These are phyloP conservation scores for Rhodocollybia butyracea DNA, from an alignment of 768 basidiomycete genomes.

Conservation along the genomic window DNA sequence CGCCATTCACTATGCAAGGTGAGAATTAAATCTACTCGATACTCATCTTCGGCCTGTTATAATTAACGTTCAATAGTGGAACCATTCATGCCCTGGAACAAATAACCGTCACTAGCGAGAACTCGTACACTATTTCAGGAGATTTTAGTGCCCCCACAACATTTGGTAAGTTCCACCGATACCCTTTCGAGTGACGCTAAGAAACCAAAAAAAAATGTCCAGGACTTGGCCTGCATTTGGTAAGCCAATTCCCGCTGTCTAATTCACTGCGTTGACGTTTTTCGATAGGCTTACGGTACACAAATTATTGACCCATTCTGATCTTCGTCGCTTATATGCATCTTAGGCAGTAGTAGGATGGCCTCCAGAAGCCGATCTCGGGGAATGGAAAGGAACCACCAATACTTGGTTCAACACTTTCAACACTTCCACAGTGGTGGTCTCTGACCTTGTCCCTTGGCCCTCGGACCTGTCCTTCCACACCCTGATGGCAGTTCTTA, in stretches of 20 bases:
- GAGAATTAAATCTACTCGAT: neutral
- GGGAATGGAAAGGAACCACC: constrained; percentile 44
- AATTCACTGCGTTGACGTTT: neutral
- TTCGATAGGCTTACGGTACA: constrained; percentile 28
- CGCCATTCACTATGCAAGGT: constrained; percentile 41
- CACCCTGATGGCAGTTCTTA: constrained; percentile 37
- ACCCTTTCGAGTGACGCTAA: neutral
- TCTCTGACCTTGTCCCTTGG: constrained; percentile 37
- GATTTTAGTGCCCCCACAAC: constrained; percentile 41
- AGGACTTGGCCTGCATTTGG: constrained; percentile 48
- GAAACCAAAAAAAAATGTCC: neutral
- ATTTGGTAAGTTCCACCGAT: constrained; percentile 9
- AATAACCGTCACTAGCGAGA: constrained; percentile 35
- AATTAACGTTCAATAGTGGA: constrained; percentile 20
- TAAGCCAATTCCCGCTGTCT: constrained; percentile 7
- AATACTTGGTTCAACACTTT: constrained; percentile 45
- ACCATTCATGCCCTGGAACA: constrained; percentile 40
- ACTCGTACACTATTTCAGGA: constrained; percentile 35
- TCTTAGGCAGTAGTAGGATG: constrained; percentile 35
- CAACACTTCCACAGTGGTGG: constrained; percentile 40
- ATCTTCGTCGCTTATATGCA: neutral
- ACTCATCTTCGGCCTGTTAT: neutral
- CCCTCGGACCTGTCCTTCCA: constrained; percentile 42
- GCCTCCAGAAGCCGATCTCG: constrained; percentile 42
- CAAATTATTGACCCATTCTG: neutral